These are phyloP conservation scores for Gynochthodes officinalis DNA, from an alignment of 257 asterid genomes.

Conservation along the genomic window DNA sequence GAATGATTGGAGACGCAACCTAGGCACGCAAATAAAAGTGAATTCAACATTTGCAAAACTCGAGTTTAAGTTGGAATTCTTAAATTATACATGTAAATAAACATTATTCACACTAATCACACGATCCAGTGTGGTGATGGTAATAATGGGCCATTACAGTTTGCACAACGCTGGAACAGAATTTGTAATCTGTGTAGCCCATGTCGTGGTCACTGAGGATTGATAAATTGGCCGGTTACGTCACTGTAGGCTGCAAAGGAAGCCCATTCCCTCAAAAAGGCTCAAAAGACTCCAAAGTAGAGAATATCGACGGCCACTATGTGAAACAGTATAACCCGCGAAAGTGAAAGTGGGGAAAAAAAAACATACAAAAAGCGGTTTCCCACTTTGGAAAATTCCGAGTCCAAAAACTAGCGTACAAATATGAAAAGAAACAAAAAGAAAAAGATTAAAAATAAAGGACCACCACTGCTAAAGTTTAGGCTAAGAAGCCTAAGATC, in stretches of 20 bases:
- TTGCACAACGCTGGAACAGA: too few species aligned
- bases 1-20: too few species aligned
- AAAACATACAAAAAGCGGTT: conserved; percentile 8
- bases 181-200: too few species aligned
- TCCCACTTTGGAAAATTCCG: conserved; percentile 6
- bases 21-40: too few species aligned
- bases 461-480: conserved; percentile 10
- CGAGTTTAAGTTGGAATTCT: too few species aligned
- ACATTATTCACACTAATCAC: too few species aligned
- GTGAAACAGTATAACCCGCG: conserved; percentile 9
- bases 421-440: not conserved
- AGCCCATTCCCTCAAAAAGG: not conserved
- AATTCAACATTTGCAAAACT: too few species aligned
- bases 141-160: too few species aligned
- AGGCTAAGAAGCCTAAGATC: not conserved
- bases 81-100: too few species aligned
- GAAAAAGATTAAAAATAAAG: not conserved
- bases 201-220: too few species aligned
- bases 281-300: not conserved
- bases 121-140: too few species aligned
- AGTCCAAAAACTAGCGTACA: not conserved
- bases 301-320: not conserved
- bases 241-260: not conserved
- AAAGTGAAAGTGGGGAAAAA: conserved; percentile 3
- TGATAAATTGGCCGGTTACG: too few species aligned